A percentile compares a stretch with the other conserved stretches of the same genome.
These are phyloP conservation scores for Nicotiana attenuata DNA, from an alignment of 257 asterid species.

Conservation along the genomic window DNA sequence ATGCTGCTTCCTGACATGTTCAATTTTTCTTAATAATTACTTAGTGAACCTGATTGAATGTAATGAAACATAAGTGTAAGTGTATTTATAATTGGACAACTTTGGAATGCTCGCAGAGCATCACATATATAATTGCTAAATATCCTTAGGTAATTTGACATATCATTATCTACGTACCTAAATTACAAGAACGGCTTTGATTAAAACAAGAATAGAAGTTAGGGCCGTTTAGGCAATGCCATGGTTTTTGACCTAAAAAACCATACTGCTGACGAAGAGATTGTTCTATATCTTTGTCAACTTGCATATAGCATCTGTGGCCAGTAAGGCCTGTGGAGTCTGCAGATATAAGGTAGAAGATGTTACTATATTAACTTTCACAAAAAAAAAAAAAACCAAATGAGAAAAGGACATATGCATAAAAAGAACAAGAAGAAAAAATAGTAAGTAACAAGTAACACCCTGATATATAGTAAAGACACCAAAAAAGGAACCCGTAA, in stretches of 20 bases:
- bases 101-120: background rate
- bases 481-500: background rate
- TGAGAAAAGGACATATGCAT: background rate
- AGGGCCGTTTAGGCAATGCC: too few species aligned
- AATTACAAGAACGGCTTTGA: too few species aligned
- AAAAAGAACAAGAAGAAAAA: background rate
- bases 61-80: background rate
- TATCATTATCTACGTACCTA: too few species aligned
- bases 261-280: too few species aligned
- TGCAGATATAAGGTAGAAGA: background rate
- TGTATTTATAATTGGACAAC: background rate
- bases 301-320: background rate
- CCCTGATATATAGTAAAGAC: background rate
- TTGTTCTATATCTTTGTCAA: background rate
- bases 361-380: background rate
- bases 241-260: too few species aligned
- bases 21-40: background rate
- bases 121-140: too few species aligned
- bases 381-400: background rate
- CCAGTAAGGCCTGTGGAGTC: background rate
- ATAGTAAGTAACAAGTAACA: background rate
- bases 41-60: background rate
- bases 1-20: constrained; percentile 13
- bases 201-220: too few species aligned
- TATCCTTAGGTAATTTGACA: too few species aligned